These are phyloP conservation scores for Ilyonectria destructans DNA, from an alignment of 2,329 filamentous ascomycete genomes.

Conservation along the genomic window DNA sequence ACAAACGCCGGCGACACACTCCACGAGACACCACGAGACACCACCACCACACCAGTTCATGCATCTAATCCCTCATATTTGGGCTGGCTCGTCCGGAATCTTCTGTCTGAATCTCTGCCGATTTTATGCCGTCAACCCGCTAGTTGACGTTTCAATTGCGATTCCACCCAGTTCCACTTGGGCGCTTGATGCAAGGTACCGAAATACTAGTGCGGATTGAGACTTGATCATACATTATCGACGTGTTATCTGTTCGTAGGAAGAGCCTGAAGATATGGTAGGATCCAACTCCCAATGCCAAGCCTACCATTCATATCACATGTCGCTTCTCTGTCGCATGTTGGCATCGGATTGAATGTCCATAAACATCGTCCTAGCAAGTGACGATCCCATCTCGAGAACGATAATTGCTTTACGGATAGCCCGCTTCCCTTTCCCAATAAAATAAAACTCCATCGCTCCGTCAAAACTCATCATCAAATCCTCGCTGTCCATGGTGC, in stretches of 20 bases:
- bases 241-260: background rate
- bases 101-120: background rate
- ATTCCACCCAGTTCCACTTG: background rate
- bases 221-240: background rate
- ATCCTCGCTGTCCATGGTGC: background rate
- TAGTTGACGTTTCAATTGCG: conserved; percentile 1
- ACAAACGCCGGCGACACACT: conserved; percentile 28
- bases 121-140: background rate
- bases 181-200: conserved; percentile 16
- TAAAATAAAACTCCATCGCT: conserved; percentile 4
- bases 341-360: no score
- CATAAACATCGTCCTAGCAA: background rate
- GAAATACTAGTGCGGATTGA: background rate
- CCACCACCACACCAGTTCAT: conserved; percentile 31
- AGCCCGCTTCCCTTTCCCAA: background rate
- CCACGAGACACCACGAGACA: conserved; percentile 12
- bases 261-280: no score
- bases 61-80: conserved; percentile 22
- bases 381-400: background rate
- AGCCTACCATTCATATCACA: no score
- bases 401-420: background rate
- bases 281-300: no score
- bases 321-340: no score
- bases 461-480: conserved; percentile 9
- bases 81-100: background rate